Evolutionary conservation across 179 eudicot species (phyloP).

Genomic region (Gypsophila paniculata): DNA sequence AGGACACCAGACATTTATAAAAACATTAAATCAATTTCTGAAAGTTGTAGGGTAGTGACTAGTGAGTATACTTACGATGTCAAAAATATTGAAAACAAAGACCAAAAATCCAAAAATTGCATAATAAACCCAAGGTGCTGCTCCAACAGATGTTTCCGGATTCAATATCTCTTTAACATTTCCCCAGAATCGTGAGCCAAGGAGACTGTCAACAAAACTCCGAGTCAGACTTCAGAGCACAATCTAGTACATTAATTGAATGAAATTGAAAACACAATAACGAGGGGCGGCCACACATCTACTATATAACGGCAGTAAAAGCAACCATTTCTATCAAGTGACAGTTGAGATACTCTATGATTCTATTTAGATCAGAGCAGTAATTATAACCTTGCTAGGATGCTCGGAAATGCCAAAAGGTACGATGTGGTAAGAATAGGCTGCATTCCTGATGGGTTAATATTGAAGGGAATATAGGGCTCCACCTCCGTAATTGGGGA

Average conservation of each 20-base stretch:
- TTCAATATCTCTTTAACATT: slow-evolving; percentile 68
- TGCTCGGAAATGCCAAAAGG: slow-evolving; percentile 85
- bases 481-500: slow-evolving; percentile 89
- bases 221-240: slow-evolving; percentile 16
- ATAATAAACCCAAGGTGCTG: slow-evolving; percentile 90
- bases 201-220: slow-evolving; percentile 54
- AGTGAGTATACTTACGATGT: slow-evolving; percentile 67
- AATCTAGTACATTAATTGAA: neutral
- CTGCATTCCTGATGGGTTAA: slow-evolving; percentile 98
- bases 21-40: neutral
- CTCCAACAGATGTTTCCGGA: slow-evolving; percentile 76
- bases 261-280: too few species aligned
- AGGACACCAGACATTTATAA: neutral
- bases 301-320: neutral
- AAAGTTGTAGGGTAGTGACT: neutral
- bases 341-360: neutral
- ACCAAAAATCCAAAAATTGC: slow-evolving; percentile 85
- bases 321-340: neutral
- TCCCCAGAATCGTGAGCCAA: slow-evolving; percentile 74
- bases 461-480: slow-evolving; percentile 95
- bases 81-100: slow-evolving; percentile 86
- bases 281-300: neutral
- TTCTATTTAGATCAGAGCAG: slow-evolving; percentile 10
- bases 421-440: slow-evolving; percentile 86
- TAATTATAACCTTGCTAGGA: slow-evolving; percentile 64